These are phyloP conservation scores for Plasmodium gallinaceum DNA, from an alignment of 169 alveolate genomes.

Conservation along the genomic window DNA sequence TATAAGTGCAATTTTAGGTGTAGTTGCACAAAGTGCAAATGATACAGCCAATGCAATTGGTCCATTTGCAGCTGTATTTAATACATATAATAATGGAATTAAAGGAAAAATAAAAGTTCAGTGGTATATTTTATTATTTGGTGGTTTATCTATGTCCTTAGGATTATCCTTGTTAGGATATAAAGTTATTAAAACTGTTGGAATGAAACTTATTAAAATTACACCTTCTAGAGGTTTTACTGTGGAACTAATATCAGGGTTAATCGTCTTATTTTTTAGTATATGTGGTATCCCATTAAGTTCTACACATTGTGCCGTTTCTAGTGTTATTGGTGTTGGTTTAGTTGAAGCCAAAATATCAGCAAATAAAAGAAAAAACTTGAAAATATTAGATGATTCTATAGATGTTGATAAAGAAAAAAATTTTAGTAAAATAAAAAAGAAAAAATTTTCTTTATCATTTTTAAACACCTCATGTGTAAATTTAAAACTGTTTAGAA, in stretches of 20 bases:
- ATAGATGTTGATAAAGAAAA: conserved; percentile 3
- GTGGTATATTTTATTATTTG: conserved; percentile 87
- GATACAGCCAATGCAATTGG: conserved; percentile 92
- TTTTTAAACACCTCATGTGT: conserved; percentile 72
- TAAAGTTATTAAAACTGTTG: conserved; percentile 87
- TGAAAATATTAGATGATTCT: not conserved
- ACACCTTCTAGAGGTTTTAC: conserved; percentile 91
- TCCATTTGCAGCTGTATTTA: conserved; percentile 80
- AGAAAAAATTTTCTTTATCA: conserved; percentile 7
- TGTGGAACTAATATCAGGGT: conserved; percentile 86
- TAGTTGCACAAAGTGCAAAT: conserved; percentile 89
- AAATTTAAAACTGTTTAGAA: conserved; percentile 63
- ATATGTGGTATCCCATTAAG: conserved; percentile 90
- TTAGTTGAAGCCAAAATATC: conserved; percentile 78
- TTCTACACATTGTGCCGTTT: conserved; percentile 91
- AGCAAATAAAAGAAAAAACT: conserved; percentile 12
- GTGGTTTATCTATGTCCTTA: conserved; percentile 88
- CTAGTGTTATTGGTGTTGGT: conserved; percentile 90
- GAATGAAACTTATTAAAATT: conserved; percentile 85
- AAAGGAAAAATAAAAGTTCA: conserved; percentile 78
- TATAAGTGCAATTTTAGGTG: conserved; percentile 86
- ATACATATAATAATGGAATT: conserved; percentile 71
- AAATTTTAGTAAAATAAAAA: not conserved
- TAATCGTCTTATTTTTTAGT: conserved; percentile 86
- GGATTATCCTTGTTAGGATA: conserved; percentile 90